Conservation (phyloP, 2,329 filamentous ascomycete genomes). For the Sporothrix brunneoviolacea region DNA sequence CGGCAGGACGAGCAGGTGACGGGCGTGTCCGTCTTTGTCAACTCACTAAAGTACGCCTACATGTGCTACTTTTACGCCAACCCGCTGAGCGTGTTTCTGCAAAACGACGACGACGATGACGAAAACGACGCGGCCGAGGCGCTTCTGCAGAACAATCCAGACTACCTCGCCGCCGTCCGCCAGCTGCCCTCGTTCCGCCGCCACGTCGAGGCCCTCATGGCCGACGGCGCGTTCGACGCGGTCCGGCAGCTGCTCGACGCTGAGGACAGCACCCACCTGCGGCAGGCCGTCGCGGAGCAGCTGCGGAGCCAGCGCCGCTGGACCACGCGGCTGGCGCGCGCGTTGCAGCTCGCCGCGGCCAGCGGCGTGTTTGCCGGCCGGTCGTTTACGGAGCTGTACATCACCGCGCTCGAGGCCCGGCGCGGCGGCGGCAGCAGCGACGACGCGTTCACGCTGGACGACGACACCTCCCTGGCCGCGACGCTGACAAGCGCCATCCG, state of each 20-base stretch:
- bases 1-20: conserved; percentile 72
- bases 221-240: conserved; percentile 32
- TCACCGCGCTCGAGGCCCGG: conserved; percentile 42
- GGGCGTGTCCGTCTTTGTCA: conserved; percentile 65
- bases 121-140: conserved; percentile 18
- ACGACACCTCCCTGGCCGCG: conserved; percentile 43
- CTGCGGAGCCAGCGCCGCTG: conserved; percentile 27
- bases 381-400: conserved; percentile 52
- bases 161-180: conserved; percentile 62
- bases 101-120: conserved; percentile 19
- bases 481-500: conserved; percentile 45
- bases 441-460: conserved; percentile 39
- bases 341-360: conserved; percentile 40
- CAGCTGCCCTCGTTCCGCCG: conserved; percentile 61
- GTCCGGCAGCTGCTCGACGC: conserved; percentile 42
- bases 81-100: conserved; percentile 59
- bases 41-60: conserved; percentile 70
- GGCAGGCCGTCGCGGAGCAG: conserved; percentile 35
- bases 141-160: conserved; percentile 38
- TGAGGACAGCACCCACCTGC: neutral
- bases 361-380: conserved; percentile 22
- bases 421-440: conserved; percentile 25
- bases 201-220: conserved; percentile 43
- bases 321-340: conserved; percentile 39
- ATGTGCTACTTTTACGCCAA: conserved; percentile 85